Percentiles rank a stretch among this genome's conserved stretches.
Evolutionary conservation across 257 asterid species (phyloP).

Genomic region (Solanum medicagineum): DNA sequence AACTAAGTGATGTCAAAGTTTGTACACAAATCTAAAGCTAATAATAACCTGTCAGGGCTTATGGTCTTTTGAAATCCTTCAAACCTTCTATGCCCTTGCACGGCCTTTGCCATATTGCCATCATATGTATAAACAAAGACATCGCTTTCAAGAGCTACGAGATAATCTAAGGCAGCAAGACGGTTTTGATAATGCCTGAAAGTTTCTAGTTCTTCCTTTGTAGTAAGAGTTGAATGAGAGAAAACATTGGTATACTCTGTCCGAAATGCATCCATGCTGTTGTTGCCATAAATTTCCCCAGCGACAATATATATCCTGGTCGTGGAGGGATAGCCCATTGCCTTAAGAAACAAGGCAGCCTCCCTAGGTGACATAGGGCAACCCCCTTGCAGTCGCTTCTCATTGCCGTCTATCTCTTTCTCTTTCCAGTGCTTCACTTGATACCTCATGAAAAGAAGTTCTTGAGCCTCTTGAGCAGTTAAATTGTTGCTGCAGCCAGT

Average conservation of each 20-base stretch:
- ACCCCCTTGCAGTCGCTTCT: constrained; percentile 31
- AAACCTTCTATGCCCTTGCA: constrained; percentile 61
- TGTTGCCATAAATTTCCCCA: constrained; percentile 41
- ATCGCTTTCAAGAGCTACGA: constrained; percentile 52
- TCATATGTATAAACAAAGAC: constrained; percentile 54
- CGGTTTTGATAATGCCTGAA: constrained; percentile 44
- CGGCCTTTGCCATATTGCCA: constrained; percentile 73
- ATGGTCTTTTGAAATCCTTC: constrained; percentile 47
- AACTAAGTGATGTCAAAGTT: background rate
- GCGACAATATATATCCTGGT: constrained; percentile 53
- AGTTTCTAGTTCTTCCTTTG: constrained; percentile 27
- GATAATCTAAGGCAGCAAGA: constrained; percentile 59
- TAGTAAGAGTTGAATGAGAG: constrained; percentile 48
- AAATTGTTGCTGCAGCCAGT: constrained; percentile 64
- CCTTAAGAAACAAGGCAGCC: constrained; percentile 58
- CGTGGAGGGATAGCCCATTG: constrained; percentile 48
- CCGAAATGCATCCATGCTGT: constrained; percentile 35
- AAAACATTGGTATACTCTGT: constrained; percentile 38
- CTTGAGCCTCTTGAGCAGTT: constrained; percentile 30
- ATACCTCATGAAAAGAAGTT: constrained; percentile 42
- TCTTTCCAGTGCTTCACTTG: constrained; percentile 52
- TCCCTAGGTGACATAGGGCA: constrained; percentile 74
- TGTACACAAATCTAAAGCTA: background rate
- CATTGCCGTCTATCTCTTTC: constrained; percentile 34
- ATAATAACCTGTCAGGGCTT: constrained; percentile 45